Evolutionary conservation across 1,139 yeast species (phyloP), one percentile per base, ranked within the genome.

Genomic region (Yamadazyma songkhlaensis): DNA sequence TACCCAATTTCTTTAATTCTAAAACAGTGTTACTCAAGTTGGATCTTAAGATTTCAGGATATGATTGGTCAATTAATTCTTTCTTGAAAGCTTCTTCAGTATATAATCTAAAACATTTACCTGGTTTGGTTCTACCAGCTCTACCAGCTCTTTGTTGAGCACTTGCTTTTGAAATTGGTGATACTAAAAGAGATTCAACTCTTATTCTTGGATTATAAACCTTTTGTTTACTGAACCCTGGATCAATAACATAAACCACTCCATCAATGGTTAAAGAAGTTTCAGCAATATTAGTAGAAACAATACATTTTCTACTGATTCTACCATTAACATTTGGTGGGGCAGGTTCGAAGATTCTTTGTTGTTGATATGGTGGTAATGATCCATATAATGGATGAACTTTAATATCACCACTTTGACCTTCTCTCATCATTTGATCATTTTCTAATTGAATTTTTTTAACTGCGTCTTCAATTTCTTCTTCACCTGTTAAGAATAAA

Each of bases 81-180:
- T 88, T 85, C 57, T 89, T 81, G 72, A 87, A 92, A 2, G 98
- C 97, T 54, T 89, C 97, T 58, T 92, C 97, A 1, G 98, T 92
- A 64, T 92, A 92, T 41, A 92, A 73, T 55, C 98, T 76, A 76
- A 90, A 92, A 64, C 97, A 90, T 61, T 92, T 92, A 58, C 98
- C 98, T 7, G 98, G 97, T 56, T 96, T 79, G 5, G 98, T 92
- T 79, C 98, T 94, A 72, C 98, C 98, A 41, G 98, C 98, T 78
- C 98, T 89, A 77, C 98, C 98, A 24, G 98, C 97, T 66, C 98
- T 79, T 64, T 92, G 98, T 62, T 90, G 97, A 1, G 98, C 96
- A 37, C 95, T 82, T 0, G 98, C 98, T 62, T 89, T 92, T 11
- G 97, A 90, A 46, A 92, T 90, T 32, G 98, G 98, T 7, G 96